phyloP scores from a whole-genome alignment of 2,329 filamentous ascomycete genomes.

The Aspergillus niger region DNA sequence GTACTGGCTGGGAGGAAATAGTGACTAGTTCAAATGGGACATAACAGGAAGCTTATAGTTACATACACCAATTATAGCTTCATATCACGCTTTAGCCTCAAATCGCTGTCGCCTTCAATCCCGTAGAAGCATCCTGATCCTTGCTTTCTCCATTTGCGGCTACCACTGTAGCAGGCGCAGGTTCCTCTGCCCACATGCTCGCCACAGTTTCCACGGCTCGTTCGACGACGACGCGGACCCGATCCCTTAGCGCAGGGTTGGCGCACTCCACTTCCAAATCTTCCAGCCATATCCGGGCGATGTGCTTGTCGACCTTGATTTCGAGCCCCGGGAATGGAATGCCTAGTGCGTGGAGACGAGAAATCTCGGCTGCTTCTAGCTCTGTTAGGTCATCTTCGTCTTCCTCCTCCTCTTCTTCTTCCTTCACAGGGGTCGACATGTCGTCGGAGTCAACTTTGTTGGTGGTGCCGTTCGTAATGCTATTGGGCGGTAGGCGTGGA shows the following conservation, averaged over 20 bases:
- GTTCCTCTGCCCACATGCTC: conserved; percentile 57
- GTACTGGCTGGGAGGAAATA: not conserved
- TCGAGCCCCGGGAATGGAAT: conserved; percentile 88
- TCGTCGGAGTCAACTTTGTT: conserved; percentile 12
- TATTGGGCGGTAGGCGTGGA: conserved; percentile 52
- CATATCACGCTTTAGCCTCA: conserved; percentile 21
- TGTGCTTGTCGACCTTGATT: conserved; percentile 83
- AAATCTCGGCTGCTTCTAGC: conserved; percentile 68
- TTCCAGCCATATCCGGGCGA: conserved; percentile 89
- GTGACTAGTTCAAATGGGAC: not conserved
- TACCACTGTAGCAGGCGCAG: conserved; percentile 22
- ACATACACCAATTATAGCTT: not conserved
- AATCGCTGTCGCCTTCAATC: conserved; percentile 25
- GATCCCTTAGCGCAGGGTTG: conserved; percentile 75
- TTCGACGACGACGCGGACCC: conserved; percentile 87
- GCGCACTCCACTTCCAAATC: conserved; percentile 84
- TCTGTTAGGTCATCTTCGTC: conserved; percentile 54
- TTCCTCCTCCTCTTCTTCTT: conserved; percentile 39
- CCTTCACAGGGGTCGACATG: conserved; percentile 14
- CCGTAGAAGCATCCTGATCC: conserved; percentile 14
- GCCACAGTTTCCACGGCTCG: conserved; percentile 84
- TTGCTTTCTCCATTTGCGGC: conserved; percentile 27
- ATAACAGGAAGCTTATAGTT: not conserved
- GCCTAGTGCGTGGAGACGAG: conserved; percentile 76
- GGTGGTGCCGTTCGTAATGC: conserved; percentile 20